A percentile compares a stretch with the other conserved stretches of the same genome.
Conservation (phyloP, 371 early-diverging fungal species). For the Mucor mucedo region DNA sequence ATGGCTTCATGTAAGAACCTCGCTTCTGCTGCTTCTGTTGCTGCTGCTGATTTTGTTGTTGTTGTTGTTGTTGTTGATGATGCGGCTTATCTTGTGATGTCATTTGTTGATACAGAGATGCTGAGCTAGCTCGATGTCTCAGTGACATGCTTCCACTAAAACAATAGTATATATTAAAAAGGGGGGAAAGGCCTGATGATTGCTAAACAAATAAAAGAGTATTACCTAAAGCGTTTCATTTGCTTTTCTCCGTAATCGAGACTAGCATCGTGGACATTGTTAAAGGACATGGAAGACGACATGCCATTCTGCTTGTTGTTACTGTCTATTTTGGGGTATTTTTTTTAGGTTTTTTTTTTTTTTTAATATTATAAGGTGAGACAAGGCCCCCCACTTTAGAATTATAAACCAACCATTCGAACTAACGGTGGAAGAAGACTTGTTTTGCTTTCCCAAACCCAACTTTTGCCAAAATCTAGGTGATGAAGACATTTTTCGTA, state of each 20-base stretch:
- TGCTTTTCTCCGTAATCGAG: constrained; percentile 17
- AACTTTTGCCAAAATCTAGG: constrained; percentile 50
- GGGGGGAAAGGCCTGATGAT: background rate
- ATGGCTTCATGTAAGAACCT: constrained; percentile 15
- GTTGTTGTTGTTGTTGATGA: background rate
- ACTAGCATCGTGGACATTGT: constrained; percentile 1
- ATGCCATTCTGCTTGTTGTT: constrained; percentile 3
- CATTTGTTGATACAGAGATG: constrained; percentile 14
- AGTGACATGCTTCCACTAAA: constrained; percentile 14
- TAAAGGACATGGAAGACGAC: constrained; percentile 13
- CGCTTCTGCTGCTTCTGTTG: constrained; percentile 1
- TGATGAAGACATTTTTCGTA: constrained; percentile 22
- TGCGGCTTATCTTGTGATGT: background rate
- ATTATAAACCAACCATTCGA: background rate
- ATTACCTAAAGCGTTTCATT: constrained; percentile 32
- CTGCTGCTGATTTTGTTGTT: background rate
- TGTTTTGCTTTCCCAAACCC: constrained; percentile 39
- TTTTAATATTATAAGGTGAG: background rate
- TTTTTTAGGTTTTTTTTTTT: background rate
- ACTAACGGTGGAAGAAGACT: constrained; percentile 12
- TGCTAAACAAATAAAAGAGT: background rate
- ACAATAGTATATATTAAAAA: background rate
- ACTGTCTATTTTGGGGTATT: no score
- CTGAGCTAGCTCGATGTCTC: constrained; percentile 26
- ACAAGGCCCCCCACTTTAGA: background rate